phyloP scores from a whole-genome alignment of 148 eudicot genomes.

The Cornus suecica region DNA sequence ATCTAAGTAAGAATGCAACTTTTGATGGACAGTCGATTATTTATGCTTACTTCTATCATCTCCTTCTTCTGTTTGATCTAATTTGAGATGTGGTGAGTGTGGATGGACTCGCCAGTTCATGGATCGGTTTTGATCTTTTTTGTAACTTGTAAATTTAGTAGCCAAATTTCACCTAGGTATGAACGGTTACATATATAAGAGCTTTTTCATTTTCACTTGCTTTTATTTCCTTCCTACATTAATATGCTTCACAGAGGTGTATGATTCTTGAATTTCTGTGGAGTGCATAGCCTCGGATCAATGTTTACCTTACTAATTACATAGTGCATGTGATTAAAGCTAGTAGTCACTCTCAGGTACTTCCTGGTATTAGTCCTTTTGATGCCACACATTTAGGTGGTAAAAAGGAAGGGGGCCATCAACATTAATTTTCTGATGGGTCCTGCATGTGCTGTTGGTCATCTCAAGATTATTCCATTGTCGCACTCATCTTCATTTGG shows the following conservation, averaged over 20 bases:
- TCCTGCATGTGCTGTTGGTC: constrained; percentile 16
- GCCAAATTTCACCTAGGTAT: neutral
- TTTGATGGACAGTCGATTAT: neutral
- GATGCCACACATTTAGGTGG: neutral
- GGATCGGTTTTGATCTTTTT: neutral
- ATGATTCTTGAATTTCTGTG: neutral
- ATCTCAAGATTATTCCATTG: constrained; percentile 13
- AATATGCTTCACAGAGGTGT: neutral
- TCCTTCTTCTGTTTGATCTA: neutral
- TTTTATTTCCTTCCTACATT: neutral
- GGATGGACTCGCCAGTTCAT: neutral
- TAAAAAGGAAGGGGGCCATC: constrained; percentile 10
- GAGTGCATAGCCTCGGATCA: neutral
- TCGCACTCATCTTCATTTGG: neutral
- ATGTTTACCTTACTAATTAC: neutral
- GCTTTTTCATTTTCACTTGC: neutral
- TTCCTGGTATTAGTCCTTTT: neutral
- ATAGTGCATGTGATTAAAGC: constrained; percentile 4
- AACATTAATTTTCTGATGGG: constrained; percentile 13
- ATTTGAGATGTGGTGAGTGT: neutral
- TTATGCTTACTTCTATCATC: neutral
- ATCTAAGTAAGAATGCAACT: neutral
- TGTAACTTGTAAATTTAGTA: neutral
- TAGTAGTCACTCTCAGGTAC: neutral
- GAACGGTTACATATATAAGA: neutral